Base-by-base conservation (phyloP, 2,329 filamentous ascomycete species). In the Aspergillus intermedius region DNA sequence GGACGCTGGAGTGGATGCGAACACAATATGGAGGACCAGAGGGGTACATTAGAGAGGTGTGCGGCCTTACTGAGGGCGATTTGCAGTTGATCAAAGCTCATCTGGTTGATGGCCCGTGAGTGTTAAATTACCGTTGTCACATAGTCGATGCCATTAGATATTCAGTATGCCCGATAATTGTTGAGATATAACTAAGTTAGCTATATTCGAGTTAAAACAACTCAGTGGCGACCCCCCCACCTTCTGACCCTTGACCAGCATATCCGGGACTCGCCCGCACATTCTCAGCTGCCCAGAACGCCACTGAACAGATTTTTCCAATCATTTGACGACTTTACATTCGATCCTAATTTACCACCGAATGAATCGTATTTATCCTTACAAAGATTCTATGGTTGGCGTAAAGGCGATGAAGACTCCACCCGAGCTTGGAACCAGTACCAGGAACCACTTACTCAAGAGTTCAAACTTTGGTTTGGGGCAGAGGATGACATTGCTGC, bases 391-490 rank as follows among this genome's bases (percentile, higher is more conserved):
- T 42, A 42, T 23, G 40, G 40, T 42, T 42, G 40, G 40, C 19
- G 19, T 21, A 42, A 22, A 23, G 40, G 40, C 19, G 19, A 42
- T 42, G 9, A 13, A 7, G 19, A 42, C 40, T 42, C 40, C 2
- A 13, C 9, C 22, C 3, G n/a, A 42, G 40, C 40, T 30, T 49
- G 47, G 47, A 25, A 48, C 47, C 28, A 19, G 10, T 51, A 50
- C 42, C 49, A 51, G 28, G 44, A 35, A 15, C 42, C 49, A 13
- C 49, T 51, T 40, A 46, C 42, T 37, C 30, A 51, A 17, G 37
- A 51, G 42, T 51, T 51, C 15, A 50, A 51, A 23, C 47, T 51
- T 22, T 51, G 47, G 42, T 51, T 51, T 51, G 49, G 49, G 21
- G 13, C 46, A 32, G 49, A 51, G 39, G 42, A 51, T 25, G 43